Percentiles rank a stretch among this genome's conserved stretches.
These are phyloP conservation scores for Lithocarpus polystachyus DNA, from an alignment of 306 rosid species.

Conservation along the genomic window DNA sequence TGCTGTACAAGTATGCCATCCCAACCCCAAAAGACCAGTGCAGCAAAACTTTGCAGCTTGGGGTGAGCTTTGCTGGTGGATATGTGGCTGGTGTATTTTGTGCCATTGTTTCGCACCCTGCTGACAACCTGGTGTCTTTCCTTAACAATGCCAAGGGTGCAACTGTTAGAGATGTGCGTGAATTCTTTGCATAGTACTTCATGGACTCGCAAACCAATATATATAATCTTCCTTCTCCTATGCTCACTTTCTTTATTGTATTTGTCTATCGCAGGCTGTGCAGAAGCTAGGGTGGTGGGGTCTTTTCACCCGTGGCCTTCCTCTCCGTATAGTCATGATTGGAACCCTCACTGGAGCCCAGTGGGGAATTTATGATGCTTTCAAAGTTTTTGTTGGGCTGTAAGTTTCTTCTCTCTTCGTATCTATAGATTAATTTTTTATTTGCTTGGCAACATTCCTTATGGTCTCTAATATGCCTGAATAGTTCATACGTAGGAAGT, in stretches of 20 bases:
- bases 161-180: conserved; percentile 69
- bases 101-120: conserved; percentile 74
- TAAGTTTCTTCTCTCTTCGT: conserved; percentile 33
- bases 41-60: conserved; percentile 62
- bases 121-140: conserved; percentile 79
- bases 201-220: not conserved
- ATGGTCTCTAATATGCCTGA: not conserved
- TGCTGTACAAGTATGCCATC: conserved; percentile 53
- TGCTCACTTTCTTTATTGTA: conserved; percentile 9
- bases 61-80: conserved; percentile 73
- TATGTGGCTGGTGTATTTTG: conserved; percentile 69
- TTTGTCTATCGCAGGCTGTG: conserved; percentile 54
- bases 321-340: conserved; percentile 72
- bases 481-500: not conserved
- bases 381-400: conserved; percentile 72
- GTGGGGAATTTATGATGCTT: conserved; percentile 69
- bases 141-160: conserved; percentile 83
- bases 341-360: conserved; percentile 76
- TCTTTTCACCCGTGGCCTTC: conserved; percentile 79
- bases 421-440: not conserved
- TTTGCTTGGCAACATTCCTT: not conserved
- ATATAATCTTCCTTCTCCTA: not conserved
- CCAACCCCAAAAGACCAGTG: conserved; percentile 63
- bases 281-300: conserved; percentile 56
- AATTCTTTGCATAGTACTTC: not conserved